These are phyloP conservation scores for Blastocladiella britannica DNA, from an alignment of 192 early-diverging fungal species.

Conservation along the genomic window DNA sequence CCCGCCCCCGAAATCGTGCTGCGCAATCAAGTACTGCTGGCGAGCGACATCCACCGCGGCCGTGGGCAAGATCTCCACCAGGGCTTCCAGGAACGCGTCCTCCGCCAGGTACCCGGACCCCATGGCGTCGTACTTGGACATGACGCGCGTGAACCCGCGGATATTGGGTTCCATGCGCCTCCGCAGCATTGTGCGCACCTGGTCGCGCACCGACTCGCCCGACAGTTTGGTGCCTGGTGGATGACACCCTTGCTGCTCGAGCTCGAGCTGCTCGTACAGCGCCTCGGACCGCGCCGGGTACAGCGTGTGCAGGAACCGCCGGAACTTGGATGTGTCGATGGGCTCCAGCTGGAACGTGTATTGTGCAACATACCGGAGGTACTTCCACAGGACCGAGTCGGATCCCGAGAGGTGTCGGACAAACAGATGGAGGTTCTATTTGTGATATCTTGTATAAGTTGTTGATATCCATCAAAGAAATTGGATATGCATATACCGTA, in stretches of 20 bases:
- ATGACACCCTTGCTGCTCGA: not conserved
- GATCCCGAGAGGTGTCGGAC: not conserved
- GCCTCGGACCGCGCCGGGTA: not conserved
- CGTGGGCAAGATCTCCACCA: not conserved
- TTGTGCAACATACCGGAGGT: not conserved
- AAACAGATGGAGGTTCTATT: not conserved
- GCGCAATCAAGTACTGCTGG: not conserved
- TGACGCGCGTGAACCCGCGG: not conserved
- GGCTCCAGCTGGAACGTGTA: not conserved
- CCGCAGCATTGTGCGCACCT: not conserved
- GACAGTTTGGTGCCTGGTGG: not conserved
- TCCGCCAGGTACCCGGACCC: not conserved
- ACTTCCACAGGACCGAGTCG: not conserved
- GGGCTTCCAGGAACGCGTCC: not conserved
- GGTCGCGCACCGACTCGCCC: not conserved
- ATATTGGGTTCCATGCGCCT: not conserved
- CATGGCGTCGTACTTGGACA: not conserved
- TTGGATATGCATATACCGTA: too few species aligned
- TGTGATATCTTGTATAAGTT: too few species aligned
- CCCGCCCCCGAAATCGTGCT: not conserved
- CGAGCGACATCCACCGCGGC: not conserved
- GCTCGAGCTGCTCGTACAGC: not conserved
- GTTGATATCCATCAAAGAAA: too few species aligned
- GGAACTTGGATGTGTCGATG: not conserved
- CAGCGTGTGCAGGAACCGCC: not conserved